Evolutionary conservation across 2,329 filamentous ascomycete genomes (phyloP).

Genomic region (Pseudogymnoascus sp.): DNA sequence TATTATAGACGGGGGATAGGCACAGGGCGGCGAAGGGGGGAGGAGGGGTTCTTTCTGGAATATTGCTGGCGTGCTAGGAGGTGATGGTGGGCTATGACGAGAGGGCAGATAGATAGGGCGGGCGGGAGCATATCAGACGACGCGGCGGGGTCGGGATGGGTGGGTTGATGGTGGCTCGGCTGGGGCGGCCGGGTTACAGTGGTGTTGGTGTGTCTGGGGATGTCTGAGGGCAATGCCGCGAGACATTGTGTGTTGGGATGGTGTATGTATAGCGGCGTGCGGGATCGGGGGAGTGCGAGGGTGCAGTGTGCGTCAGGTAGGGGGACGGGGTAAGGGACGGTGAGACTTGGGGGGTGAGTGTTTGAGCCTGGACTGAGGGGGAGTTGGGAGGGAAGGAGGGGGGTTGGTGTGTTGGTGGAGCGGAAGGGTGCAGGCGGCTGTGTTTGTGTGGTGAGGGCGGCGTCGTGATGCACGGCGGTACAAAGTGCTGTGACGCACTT

Average conservation of each 20-base stretch:
- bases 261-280: background rate
- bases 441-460: background rate
- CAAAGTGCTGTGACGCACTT: background rate
- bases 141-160: background rate
- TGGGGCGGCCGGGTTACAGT: background rate
- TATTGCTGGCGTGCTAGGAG: background rate
- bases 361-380: background rate
- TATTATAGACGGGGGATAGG: background rate
- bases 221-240: background rate
- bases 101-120: background rate
- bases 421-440: background rate
- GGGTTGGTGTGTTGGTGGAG: background rate
- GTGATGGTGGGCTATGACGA: background rate
- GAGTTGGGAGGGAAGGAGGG: too few relatives aligned
- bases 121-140: background rate
- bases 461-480: background rate
- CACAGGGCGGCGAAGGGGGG: too few relatives aligned
- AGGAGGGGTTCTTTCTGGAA: background rate
- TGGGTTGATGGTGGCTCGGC: background rate
- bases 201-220: background rate
- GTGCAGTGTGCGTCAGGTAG: background rate
- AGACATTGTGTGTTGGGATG: background rate
- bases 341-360: background rate
- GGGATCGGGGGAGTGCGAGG: background rate
- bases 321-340: background rate